These are phyloP conservation scores for Penicillium sp. DNA, from an alignment of 2,329 filamentous ascomycete species.

Conservation along the genomic window DNA sequence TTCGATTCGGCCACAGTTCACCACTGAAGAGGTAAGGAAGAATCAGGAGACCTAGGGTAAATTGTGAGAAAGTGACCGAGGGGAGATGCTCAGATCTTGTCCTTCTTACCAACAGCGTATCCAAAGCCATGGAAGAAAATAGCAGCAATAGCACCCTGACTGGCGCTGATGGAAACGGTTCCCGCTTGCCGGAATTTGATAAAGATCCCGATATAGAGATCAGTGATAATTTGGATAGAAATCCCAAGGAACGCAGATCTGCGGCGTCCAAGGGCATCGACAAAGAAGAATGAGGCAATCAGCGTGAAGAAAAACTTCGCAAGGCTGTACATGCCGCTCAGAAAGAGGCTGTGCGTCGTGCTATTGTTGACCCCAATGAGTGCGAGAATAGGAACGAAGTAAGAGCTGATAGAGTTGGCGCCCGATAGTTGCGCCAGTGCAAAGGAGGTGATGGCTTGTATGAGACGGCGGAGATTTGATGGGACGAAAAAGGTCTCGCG, in stretches of 20 bases:
- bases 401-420: conserved; percentile 48
- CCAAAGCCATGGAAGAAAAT: conserved; percentile 53
- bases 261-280: conserved; percentile 48
- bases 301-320: conserved; percentile 49
- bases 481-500: conserved; percentile 44
- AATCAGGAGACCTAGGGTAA: conserved; percentile 29
- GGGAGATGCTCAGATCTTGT: too few relatives aligned
- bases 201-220: conserved; percentile 48
- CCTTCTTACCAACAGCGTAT: conserved; percentile 43
- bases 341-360: conserved; percentile 39
- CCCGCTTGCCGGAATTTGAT: conserved; percentile 41
- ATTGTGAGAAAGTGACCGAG: too few relatives aligned
- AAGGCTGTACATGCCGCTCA: conserved; percentile 48
- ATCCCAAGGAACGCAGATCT: conserved; percentile 42
- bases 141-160: conserved; percentile 45
- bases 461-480: conserved; percentile 45
- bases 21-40: conserved; percentile 52
- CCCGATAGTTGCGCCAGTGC: conserved; percentile 49
- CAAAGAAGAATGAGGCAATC: conserved; percentile 50
- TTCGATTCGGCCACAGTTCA: conserved; percentile 52
- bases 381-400: conserved; percentile 49
- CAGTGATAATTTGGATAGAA: conserved; percentile 44
- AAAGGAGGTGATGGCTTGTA: conserved; percentile 43
- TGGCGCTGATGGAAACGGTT: conserved; percentile 28
- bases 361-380: conserved; percentile 40